Evolutionary conservation across 495 filamentous ascomycete species (phyloP).

Genomic region (Cryomyces antarcticus): DNA sequence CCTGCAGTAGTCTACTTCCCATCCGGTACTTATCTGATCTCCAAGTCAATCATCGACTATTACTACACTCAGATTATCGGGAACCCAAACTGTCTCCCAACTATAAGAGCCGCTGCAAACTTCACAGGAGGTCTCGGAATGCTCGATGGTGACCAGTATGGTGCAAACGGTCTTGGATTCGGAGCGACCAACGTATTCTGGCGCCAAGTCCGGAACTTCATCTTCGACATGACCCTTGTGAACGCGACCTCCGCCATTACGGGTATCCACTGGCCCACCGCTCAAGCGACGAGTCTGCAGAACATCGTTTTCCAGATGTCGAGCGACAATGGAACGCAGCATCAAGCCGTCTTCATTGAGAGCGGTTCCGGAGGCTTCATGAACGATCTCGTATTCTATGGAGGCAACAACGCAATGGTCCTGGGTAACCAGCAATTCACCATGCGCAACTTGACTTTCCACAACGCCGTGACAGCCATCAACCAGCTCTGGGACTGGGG

Average conservation of each 20-base stretch:
- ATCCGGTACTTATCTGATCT: constrained; percentile 25
- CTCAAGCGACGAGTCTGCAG: constrained; percentile 49
- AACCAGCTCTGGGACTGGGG: constrained; percentile 40
- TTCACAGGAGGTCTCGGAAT: constrained; percentile 40
- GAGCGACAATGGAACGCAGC: constrained; percentile 44
- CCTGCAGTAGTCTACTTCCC: constrained; percentile 40
- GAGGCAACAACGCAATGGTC: constrained; percentile 42
- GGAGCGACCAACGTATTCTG: constrained; percentile 55
- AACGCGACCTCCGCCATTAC: constrained; percentile 28
- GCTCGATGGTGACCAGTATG: constrained; percentile 29
- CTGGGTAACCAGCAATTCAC: constrained; percentile 72
- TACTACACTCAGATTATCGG: constrained; percentile 21
- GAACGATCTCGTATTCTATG: constrained; percentile 41
- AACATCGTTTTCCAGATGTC: constrained; percentile 61
- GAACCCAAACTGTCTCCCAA: constrained; percentile 40
- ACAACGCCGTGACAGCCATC: constrained; percentile 37
- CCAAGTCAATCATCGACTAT: constrained; percentile 16
- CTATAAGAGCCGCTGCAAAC: constrained; percentile 39
- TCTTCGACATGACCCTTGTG: constrained; percentile 50
- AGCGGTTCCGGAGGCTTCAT: constrained; percentile 57
- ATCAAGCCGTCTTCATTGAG: constrained; percentile 72
- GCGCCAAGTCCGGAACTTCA: constrained; percentile 56
- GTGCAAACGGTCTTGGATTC: constrained; percentile 7
- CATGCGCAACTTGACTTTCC: constrained; percentile 50
- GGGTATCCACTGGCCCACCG: constrained; percentile 66